Conservation (phyloP, 305 asterid species). For the Fraxinus angustifolia region DNA sequence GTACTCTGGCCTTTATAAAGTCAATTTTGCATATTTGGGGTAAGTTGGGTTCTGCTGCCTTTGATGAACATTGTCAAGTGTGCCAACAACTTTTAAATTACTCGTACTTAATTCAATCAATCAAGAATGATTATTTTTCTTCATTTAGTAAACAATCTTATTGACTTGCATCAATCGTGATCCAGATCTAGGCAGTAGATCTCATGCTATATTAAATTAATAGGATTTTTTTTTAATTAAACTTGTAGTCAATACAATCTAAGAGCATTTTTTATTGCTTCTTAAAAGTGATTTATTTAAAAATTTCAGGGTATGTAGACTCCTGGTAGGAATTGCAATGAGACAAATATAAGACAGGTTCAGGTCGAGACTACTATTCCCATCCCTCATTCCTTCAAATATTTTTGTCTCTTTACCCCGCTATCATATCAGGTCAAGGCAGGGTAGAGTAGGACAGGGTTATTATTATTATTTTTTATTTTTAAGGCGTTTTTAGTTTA, state of each 20-base stretch:
- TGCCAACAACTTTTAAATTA: background rate
- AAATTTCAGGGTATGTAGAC: background rate
- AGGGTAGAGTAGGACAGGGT: too few species aligned
- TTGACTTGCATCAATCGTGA: constrained; percentile 14
- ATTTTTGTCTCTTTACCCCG: too few species aligned
- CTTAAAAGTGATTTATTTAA: background rate
- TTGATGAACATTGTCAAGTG: background rate
- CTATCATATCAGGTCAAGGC: too few species aligned
- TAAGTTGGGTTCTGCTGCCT: background rate
- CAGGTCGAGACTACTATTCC: too few species aligned
- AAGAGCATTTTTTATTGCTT: background rate
- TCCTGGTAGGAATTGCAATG: background rate
- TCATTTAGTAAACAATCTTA: background rate
- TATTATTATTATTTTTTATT: too few species aligned
- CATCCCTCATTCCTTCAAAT: too few species aligned
- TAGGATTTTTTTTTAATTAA: background rate
- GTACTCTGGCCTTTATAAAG: constrained; percentile 4
- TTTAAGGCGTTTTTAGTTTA: too few species aligned
- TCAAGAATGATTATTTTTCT: background rate
- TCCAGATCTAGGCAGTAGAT: constrained; percentile 12
- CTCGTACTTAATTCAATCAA: background rate
- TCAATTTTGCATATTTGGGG: background rate
- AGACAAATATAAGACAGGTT: too few species aligned
- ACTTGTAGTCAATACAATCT: background rate
- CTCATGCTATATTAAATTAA: background rate